Percentiles rank a stretch among this genome's conserved stretches.
Evolutionary conservation across 1,284 basidiomycete genomes (phyloP).

Genomic region (Schizopora paradoxa): DNA sequence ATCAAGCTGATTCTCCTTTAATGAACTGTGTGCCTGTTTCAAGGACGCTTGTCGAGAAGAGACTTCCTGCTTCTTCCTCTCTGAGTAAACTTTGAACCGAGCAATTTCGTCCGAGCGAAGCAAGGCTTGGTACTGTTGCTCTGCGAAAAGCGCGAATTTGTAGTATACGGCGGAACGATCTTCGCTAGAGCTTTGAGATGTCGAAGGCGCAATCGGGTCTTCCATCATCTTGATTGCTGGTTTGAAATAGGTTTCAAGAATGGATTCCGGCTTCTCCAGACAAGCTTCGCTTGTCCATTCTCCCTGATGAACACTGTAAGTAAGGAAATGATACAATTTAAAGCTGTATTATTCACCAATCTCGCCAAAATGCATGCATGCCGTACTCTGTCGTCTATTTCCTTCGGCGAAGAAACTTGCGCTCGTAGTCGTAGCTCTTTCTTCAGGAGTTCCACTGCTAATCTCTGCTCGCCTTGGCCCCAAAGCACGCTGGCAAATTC

Average conservation of each 20-base stretch:
- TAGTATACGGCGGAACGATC: slow-evolving; percentile 68
- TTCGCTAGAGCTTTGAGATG: slow-evolving; percentile 18
- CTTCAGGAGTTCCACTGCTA: slow-evolving; percentile 75
- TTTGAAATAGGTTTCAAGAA: slow-evolving; percentile 67
- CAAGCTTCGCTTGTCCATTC: slow-evolving; percentile 87
- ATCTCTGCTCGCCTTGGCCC: slow-evolving; percentile 78
- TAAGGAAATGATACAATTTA: slow-evolving; percentile 2
- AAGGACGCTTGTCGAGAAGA: slow-evolving; percentile 42
- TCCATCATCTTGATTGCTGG: slow-evolving; percentile 42
- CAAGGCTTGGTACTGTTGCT: slow-evolving; percentile 75
- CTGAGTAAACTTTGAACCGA: slow-evolving; percentile 68
- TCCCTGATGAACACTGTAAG: slow-evolving; percentile 46
- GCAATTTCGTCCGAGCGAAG: slow-evolving; percentile 68
- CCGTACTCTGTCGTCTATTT: slow-evolving; percentile 22
- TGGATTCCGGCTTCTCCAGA: slow-evolving; percentile 75
- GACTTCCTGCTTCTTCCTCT: slow-evolving; percentile 66
- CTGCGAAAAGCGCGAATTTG: slow-evolving; percentile 85
- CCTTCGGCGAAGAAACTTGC: slow-evolving; percentile 8
- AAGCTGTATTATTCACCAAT: slow-evolving; percentile 41
- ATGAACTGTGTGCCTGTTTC: slow-evolving; percentile 26
- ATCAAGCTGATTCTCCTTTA: slow-evolving; percentile 21
- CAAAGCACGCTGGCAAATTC: slow-evolving; percentile 92
- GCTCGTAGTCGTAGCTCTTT: slow-evolving; percentile 34
- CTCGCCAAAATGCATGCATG: slow-evolving; percentile 52
- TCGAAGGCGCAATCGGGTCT: slow-evolving; percentile 18